Percentiles rank a stretch among this genome's conserved stretches.
These are phyloP conservation scores for Patellifolia procumbens DNA, from an alignment of 179 eudicot genomes.

Conservation along the genomic window DNA sequence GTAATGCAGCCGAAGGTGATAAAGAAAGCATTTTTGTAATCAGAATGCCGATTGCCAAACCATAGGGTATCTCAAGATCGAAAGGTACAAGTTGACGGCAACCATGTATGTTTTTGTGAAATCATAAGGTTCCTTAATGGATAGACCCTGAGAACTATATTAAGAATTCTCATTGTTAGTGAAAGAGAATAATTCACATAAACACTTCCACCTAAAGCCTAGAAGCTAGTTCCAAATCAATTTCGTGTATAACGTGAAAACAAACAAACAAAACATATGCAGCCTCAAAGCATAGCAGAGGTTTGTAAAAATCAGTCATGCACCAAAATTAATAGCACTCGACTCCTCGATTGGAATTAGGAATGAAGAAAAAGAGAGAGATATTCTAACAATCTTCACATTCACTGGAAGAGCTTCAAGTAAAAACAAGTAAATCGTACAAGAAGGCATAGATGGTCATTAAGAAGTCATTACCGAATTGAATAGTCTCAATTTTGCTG, in stretches of 20 bases:
- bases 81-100: not conserved
- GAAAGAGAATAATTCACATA: not conserved
- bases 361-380: not conserved
- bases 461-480: conserved; percentile 55
- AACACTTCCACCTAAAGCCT: too few relatives aligned
- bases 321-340: not conserved
- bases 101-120: not conserved
- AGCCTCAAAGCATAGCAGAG: too few relatives aligned
- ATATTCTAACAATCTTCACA: not conserved
- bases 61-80: not conserved
- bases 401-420: not conserved
- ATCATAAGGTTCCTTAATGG: not conserved
- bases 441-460: too few relatives aligned
- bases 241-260: too few relatives aligned
- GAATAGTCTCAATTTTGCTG: conserved; percentile 58
- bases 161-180: not conserved
- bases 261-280: too few relatives aligned
- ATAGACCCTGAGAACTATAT: not conserved
- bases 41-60: too few relatives aligned
- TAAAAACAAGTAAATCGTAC: too few relatives aligned
- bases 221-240: too few relatives aligned
- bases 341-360: not conserved
- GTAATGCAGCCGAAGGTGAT: not conserved
- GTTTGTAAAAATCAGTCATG: too few relatives aligned
- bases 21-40: not conserved